These are phyloP conservation scores for Epichloe uncinata DNA, from an alignment of 2,329 filamentous ascomycete species.

Conservation along the genomic window DNA sequence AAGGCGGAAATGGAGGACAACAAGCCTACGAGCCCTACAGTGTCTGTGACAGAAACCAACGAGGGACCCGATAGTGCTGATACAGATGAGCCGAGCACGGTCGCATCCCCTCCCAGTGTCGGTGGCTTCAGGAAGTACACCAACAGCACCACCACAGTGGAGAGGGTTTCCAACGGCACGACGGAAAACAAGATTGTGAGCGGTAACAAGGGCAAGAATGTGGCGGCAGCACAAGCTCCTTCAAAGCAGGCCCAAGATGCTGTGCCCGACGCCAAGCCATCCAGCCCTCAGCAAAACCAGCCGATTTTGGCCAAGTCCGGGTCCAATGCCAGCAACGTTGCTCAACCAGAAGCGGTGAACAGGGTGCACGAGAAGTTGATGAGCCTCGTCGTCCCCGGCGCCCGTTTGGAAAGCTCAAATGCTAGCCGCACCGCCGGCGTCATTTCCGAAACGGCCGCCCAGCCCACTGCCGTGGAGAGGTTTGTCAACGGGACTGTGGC, in stretches of 20 bases:
- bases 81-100: neutral
- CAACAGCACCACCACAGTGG: neutral
- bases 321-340: neutral
- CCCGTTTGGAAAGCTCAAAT: neutral
- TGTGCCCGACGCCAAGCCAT: neutral
- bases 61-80: too few species aligned
- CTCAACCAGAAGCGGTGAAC: neutral
- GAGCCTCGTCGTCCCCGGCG: neutral
- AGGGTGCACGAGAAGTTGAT: neutral
- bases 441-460: neutral
- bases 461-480: neutral
- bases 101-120: neutral
- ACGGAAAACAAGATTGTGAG: neutral
- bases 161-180: neutral
- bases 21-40: too few species aligned
- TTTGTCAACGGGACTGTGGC: neutral
- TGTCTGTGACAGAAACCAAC: too few species aligned
- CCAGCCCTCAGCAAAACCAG: neutral
- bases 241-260: too few species aligned
- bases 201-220: too few species aligned
- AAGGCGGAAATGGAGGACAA: conserved; percentile 1
- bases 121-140: neutral
- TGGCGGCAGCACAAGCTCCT: neutral
- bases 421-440: neutral
- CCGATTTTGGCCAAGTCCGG: neutral